These are phyloP conservation scores for Leptographium wingfieldii DNA, from an alignment of 2,329 filamentous ascomycete genomes.

Conservation along the genomic window DNA sequence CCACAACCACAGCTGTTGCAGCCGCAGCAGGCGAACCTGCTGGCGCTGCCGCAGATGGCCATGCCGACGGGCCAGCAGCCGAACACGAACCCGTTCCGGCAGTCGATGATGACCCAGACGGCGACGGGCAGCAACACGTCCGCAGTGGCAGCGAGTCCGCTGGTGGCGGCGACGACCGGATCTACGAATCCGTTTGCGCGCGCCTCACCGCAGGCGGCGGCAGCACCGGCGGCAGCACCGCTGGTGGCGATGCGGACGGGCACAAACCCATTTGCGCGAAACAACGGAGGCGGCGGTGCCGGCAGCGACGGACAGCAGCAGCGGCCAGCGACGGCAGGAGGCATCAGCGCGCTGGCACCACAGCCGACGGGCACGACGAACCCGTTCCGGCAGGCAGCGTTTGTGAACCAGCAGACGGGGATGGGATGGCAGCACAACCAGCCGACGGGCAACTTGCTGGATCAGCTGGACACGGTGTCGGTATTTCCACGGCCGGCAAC, in stretches of 20 bases:
- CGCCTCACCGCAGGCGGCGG: slow-evolving; percentile 23
- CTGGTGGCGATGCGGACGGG: slow-evolving; percentile 39
- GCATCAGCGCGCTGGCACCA: slow-evolving; percentile 56
- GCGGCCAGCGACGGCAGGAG: slow-evolving; percentile 32
- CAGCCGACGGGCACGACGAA: slow-evolving; percentile 85
- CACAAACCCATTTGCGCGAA: slow-evolving; percentile 47
- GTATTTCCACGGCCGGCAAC: slow-evolving; percentile 73
- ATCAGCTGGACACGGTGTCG: slow-evolving; percentile 65
- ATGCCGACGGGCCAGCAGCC: slow-evolving; percentile 36
- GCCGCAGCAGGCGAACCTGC: background rate
- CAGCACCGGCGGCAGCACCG: slow-evolving; percentile 17
- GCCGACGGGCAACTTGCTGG: slow-evolving; percentile 68
- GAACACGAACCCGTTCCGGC: slow-evolving; percentile 84
- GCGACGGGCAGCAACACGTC: slow-evolving; percentile 23
- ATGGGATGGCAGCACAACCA: slow-evolving; percentile 77
- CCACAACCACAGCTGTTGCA: slow-evolving; percentile 18
- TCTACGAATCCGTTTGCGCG: slow-evolving; percentile 85
- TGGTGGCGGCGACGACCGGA: slow-evolving; percentile 35
- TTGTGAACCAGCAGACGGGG: slow-evolving; percentile 80
- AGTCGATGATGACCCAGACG: slow-evolving; percentile 60
- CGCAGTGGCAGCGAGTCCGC: slow-evolving; percentile 17
- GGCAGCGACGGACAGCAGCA: slow-evolving; percentile 27
- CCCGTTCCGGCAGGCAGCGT: slow-evolving; percentile 82
- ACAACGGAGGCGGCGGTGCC: slow-evolving; percentile 19
- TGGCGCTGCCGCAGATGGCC: slow-evolving; percentile 19